Evolutionary conservation across 108 stramenopile species (phyloP).

Genomic region (Conticribra weissflogii): DNA sequence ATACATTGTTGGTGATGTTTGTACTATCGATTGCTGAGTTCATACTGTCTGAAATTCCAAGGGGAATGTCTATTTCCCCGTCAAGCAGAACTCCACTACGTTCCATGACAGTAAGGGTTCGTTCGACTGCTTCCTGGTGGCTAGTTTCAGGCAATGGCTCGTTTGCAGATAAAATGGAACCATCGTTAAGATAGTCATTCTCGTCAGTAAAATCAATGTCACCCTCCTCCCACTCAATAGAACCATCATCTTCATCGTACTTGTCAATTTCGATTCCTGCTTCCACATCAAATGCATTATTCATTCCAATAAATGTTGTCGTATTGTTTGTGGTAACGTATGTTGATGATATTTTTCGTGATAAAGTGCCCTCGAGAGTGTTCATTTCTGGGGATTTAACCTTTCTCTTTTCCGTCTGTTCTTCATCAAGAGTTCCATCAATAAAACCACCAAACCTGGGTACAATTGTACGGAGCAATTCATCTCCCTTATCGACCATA

Average conservation of each 20-base stretch:
- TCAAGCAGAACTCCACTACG: conserved; percentile 41
- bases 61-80: conserved; percentile 15
- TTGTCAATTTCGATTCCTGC: conserved; percentile 4
- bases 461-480: conserved; percentile 30
- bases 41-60: conserved; percentile 13
- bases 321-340: no score
- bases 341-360: no score
- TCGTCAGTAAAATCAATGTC: conserved; percentile 21
- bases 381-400: no score
- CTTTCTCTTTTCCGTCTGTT: no score
- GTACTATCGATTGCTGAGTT: background rate
- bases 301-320: no score
- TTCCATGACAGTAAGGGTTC: conserved; percentile 45
- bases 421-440: background rate
- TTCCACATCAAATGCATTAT: background rate
- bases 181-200: background rate
- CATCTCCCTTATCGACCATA: conserved; percentile 35
- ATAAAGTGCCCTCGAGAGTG: no score
- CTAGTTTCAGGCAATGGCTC: background rate
- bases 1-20: background rate
- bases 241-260: conserved; percentile 34
- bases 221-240: conserved; percentile 51
- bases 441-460: conserved; percentile 51
- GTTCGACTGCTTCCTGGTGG: conserved; percentile 34
- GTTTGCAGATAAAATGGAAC: no score